Percentiles rank a stretch among this genome's conserved stretches.
These are phyloP conservation scores for Vanrija pseudolonga DNA, from an alignment of 1,284 basidiomycete genomes.

Conservation along the genomic window DNA sequence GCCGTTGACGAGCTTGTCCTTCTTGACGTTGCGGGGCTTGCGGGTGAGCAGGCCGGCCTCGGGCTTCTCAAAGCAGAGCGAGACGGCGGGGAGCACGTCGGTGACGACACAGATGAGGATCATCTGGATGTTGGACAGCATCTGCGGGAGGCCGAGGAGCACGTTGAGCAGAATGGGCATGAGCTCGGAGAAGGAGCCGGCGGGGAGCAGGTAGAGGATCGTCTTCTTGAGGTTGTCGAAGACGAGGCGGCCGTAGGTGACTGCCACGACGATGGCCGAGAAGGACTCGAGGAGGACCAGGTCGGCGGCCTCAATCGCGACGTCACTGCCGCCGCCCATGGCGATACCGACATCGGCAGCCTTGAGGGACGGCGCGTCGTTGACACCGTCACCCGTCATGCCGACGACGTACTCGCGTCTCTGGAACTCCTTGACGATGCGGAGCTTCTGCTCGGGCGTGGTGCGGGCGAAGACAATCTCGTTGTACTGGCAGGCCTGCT, in stretches of 20 bases:
- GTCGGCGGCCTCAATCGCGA: constrained; percentile 50
- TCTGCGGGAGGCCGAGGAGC: constrained; percentile 55
- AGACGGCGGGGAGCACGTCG: constrained; percentile 56
- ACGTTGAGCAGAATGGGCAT: constrained; percentile 62
- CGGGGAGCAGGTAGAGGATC: constrained; percentile 48
- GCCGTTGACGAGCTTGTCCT: constrained; percentile 52
- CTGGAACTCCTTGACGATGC: constrained; percentile 64
- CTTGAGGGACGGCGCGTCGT: constrained; percentile 62
- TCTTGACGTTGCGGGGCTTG: constrained; percentile 61
- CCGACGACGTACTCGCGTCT: constrained; percentile 56
- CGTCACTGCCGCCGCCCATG: constrained; percentile 52
- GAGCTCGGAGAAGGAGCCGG: constrained; percentile 60
- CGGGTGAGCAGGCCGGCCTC: constrained; percentile 59
- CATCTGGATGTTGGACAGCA: constrained; percentile 56
- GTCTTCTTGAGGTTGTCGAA: constrained; percentile 65
- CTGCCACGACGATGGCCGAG: constrained; percentile 50
- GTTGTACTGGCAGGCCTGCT: constrained; percentile 56
- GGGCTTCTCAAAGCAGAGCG: constrained; percentile 59
- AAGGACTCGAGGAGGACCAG: constrained; percentile 46
- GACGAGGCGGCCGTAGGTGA: constrained; percentile 60
- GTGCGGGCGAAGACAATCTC: constrained; percentile 72
- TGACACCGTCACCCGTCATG: constrained; percentile 65
- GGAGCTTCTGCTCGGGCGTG: constrained; percentile 67
- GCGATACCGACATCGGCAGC: constrained; percentile 54
- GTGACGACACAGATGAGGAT: constrained; percentile 43